phyloP scores from a whole-genome alignment of 306 rosid genomes.

The Lathyrus aphaca region DNA sequence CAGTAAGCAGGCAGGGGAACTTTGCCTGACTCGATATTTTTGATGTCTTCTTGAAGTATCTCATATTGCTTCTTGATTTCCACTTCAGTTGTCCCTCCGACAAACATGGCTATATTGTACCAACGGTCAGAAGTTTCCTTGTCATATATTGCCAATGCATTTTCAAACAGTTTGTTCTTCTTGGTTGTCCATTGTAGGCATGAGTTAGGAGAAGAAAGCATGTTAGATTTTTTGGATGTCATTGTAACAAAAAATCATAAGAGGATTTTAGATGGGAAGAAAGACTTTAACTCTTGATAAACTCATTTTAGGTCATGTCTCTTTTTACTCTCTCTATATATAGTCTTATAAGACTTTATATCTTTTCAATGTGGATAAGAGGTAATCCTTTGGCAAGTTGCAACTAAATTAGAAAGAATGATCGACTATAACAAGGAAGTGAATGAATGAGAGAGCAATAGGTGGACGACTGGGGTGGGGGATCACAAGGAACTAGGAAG shows the following conservation, averaged over 20 bases:
- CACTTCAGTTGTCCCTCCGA: slow-evolving; percentile 69
- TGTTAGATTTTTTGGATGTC: slow-evolving; percentile 43
- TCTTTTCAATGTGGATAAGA: not conserved
- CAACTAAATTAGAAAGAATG: slow-evolving; percentile 33
- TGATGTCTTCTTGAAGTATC: slow-evolving; percentile 61
- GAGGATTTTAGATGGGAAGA: slow-evolving; percentile 37
- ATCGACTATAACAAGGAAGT: slow-evolving; percentile 30
- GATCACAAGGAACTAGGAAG: slow-evolving; percentile 38
- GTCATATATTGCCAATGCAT: slow-evolving; percentile 66
- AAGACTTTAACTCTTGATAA: not conserved
- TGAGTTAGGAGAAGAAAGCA: slow-evolving; percentile 39
- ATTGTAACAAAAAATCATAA: slow-evolving; percentile 41
- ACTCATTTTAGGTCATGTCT: not conserved
- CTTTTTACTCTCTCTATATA: not conserved
- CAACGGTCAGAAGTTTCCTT: slow-evolving; percentile 67
- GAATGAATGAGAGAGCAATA: slow-evolving; percentile 15
- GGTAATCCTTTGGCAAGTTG: slow-evolving; percentile 26
- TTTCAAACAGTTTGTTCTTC: slow-evolving; percentile 67
- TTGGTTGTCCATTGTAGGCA: slow-evolving; percentile 54
- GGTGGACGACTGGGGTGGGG: slow-evolving; percentile 32
- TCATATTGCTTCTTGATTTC: slow-evolving; percentile 69
- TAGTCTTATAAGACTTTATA: not conserved
- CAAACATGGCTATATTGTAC: slow-evolving; percentile 58
- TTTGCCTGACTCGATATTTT: slow-evolving; percentile 68
- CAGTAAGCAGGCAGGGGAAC: slow-evolving; percentile 57